A percentile compares a stretch with the other conserved stretches of the same genome.
Evolutionary conservation across 1,284 basidiomycete species (phyloP).

Genomic region (Puccinia hordei): DNA sequence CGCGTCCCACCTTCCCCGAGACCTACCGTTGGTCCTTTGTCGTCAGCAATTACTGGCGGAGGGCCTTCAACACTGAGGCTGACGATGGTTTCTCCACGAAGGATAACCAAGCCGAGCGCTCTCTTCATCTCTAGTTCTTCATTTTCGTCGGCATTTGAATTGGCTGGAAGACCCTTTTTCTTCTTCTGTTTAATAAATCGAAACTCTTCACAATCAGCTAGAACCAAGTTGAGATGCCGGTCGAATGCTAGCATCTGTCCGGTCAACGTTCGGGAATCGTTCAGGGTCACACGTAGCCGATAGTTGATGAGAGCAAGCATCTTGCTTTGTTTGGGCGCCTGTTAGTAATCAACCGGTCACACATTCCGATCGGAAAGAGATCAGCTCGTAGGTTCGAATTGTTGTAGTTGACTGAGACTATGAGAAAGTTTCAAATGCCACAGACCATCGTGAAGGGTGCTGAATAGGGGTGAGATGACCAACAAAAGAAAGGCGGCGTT

Average conservation of each 20-base stretch:
- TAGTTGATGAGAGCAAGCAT: constrained; percentile 98
- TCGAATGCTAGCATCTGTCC: constrained; percentile 99
- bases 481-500: neutral
- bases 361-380: neutral
- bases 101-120: constrained; percentile 88
- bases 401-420: neutral
- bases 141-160: constrained; percentile 54
- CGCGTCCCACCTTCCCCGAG: constrained; percentile 12
- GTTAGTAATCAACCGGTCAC: neutral
- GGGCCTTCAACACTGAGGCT: constrained; percentile 93
- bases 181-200: constrained; percentile 82
- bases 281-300: constrained; percentile 94
- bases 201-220: constrained; percentile 97
- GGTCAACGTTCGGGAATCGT: constrained; percentile 91
- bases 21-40: constrained; percentile 74
- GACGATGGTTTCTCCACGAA: constrained; percentile 95
- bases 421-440: neutral
- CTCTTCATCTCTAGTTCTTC: constrained; percentile 88
- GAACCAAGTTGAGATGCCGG: constrained; percentile 98
- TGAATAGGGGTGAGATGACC: neutral
- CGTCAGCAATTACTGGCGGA: constrained; percentile 84
- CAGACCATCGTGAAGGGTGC: neutral
- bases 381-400: neutral
- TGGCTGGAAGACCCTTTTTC: constrained; percentile 63
- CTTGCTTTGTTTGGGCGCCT: constrained; percentile 84